Base-by-base conservation (phyloP, 1,139 yeast species). In the Starmera stellimalicola region DNA sequence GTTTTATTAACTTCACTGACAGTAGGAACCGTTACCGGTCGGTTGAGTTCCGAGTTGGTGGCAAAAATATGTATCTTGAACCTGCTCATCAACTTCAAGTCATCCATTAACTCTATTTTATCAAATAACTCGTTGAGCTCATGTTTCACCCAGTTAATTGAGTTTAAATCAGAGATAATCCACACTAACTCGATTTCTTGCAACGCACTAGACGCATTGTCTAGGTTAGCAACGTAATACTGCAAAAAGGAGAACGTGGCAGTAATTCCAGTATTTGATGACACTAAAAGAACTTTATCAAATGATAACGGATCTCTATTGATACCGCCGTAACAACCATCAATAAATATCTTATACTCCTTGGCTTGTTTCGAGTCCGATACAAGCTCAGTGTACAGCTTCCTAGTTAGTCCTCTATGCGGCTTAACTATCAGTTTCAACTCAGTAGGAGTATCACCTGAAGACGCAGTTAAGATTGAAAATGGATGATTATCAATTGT, bases 301-400 rank as follows among this genome's bases (percentile, higher is more conserved):
- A 76, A 76, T 2, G 73, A 52, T 25, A 60, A 49, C 7, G 62
- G 52, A 40, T 72, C 71, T 44, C 83, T 60, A 11, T 62, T 51
- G 31, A 70, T 48, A 0, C 82, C 82, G 8, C 83, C 83, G 42
- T 74, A 76, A 3, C 83, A 79, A 3, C 83, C 83, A 49, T 76
- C 83, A 31, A 76, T 50, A 39, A 54, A 62, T 1, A 72, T 72
- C 26, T 44, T 42, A 10, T 49, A 32, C 1, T 48, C 41, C 11
- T 42, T 38, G 8, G 25, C 26, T 4, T 18, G 4, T 7, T 45
- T 45, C 2, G 45, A 40, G 16, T 45, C 42, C 10, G 38, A 30
- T 5, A 42, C 15, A 2, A 58, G 41, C 11, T 46, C 41, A 10
- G 53, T 43, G 36, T 54, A 54, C 1, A 63, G 36, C 28, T 39